Conservation (phyloP, 1,139 yeast genomes). For the Kodamaea suecica region DNA sequence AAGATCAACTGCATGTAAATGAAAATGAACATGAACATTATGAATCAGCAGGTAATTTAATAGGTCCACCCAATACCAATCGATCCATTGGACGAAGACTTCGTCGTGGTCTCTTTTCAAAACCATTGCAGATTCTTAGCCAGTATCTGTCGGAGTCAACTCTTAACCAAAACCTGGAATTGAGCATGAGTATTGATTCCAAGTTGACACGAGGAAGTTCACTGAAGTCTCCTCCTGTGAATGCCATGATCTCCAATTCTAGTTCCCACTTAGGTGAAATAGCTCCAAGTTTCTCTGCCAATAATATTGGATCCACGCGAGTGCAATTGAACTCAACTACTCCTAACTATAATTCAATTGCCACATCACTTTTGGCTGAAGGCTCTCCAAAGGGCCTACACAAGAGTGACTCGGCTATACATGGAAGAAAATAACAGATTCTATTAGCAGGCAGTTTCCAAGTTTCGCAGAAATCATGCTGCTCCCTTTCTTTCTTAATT, state of each 20-base stretch:
- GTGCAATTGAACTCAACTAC: neutral
- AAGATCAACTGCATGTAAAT: neutral
- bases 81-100: conserved; percentile 1
- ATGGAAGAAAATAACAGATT: too few relatives aligned
- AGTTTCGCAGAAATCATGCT: too few relatives aligned
- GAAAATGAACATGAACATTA: neutral
- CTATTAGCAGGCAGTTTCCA: too few relatives aligned
- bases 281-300: too few relatives aligned
- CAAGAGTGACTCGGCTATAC: too few relatives aligned
- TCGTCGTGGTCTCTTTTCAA: conserved; percentile 12
- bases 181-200: conserved; percentile 29
- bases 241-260: neutral
- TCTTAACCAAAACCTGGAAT: conserved; percentile 14
- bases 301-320: too few relatives aligned
- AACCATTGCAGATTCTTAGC: conserved; percentile 31
- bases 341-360: neutral
- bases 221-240: conserved; percentile 1
- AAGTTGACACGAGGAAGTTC: conserved; percentile 7
- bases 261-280: too few relatives aligned
- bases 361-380: neutral
- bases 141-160: conserved; percentile 17
- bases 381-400: neutral
- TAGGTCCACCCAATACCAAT: neutral
- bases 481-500: too few relatives aligned
- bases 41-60: too few relatives aligned